Conservation (phyloP, 78 protist species). For the Pigoraptor vietnamica region DNA sequence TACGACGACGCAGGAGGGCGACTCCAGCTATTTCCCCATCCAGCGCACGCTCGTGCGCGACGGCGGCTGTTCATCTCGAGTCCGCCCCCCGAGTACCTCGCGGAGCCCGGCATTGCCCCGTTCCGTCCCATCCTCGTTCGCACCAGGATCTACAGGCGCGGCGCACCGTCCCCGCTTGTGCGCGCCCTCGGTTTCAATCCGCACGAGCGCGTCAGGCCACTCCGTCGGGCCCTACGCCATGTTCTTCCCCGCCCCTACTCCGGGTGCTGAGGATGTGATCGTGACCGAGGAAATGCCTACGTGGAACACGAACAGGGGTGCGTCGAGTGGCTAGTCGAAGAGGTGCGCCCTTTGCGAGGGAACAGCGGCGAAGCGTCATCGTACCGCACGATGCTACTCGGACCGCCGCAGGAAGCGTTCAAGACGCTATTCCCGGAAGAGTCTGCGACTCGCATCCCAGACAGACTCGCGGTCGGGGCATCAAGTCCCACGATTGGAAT, state of each 20-base stretch:
- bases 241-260: background rate
- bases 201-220: background rate
- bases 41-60: too few relatives aligned
- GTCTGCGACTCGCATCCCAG: too few relatives aligned
- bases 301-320: background rate
- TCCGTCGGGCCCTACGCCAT: background rate
- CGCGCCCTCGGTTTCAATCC: background rate
- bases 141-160: background rate
- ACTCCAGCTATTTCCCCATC: background rate
- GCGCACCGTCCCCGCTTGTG: background rate
- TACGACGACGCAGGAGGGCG: background rate
- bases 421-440: background rate
- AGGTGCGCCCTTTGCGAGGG: background rate
- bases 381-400: background rate
- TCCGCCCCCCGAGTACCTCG: background rate
- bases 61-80: background rate
- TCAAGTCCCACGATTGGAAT: background rate
- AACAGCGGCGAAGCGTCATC: background rate
- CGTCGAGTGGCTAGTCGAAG: background rate
- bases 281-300: background rate
- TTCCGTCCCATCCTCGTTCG: background rate
- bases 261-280: background rate
- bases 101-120: too few relatives aligned
- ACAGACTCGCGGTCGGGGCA: too few relatives aligned
- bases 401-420: background rate